A percentile compares a stretch with the other conserved stretches of the same genome.
These are phyloP conservation scores for Ormosia emarginata DNA, from an alignment of 306 rosid species.

Conservation along the genomic window DNA sequence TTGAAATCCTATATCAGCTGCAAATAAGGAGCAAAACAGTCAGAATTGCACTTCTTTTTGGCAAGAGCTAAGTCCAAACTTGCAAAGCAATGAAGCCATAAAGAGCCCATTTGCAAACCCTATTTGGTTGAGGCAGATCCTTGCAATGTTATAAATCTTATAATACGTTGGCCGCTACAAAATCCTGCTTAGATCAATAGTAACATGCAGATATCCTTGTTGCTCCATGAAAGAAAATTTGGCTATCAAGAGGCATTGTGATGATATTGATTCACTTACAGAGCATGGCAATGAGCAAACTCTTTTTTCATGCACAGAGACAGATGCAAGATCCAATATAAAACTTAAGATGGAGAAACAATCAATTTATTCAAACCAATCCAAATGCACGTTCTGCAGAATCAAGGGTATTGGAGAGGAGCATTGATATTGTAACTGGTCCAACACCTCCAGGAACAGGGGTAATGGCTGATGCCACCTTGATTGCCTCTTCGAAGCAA, in stretches of 20 bases:
- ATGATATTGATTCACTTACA: background rate
- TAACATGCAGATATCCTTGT: background rate
- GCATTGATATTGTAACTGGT: constrained; percentile 43
- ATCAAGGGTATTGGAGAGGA: constrained; percentile 47
- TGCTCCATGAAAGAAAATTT: background rate
- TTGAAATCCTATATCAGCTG: background rate
- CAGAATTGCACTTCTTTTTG: background rate
- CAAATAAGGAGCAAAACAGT: background rate
- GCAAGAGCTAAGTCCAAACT: background rate
- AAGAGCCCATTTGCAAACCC: background rate
- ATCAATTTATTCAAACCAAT: constrained; percentile 19
- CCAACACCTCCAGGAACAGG: constrained; percentile 59
- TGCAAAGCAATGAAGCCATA: background rate
- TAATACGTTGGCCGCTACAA: background rate
- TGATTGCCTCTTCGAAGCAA: constrained; percentile 50
- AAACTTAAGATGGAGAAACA: constrained; percentile 6
- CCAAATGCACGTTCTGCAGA: constrained; percentile 40
- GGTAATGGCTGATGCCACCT: constrained; percentile 54
- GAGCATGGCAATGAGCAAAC: background rate
- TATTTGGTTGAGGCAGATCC: background rate
- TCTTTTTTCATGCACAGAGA: background rate
- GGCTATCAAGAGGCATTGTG: background rate
- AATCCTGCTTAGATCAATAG: background rate
- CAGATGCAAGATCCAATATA: background rate
- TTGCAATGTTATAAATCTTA: background rate